Percentiles rank a stretch among this genome's conserved stretches.
Evolutionary conservation across 108 stramenopile genomes (phyloP).

Genomic region (Conticribra weissflogii): DNA sequence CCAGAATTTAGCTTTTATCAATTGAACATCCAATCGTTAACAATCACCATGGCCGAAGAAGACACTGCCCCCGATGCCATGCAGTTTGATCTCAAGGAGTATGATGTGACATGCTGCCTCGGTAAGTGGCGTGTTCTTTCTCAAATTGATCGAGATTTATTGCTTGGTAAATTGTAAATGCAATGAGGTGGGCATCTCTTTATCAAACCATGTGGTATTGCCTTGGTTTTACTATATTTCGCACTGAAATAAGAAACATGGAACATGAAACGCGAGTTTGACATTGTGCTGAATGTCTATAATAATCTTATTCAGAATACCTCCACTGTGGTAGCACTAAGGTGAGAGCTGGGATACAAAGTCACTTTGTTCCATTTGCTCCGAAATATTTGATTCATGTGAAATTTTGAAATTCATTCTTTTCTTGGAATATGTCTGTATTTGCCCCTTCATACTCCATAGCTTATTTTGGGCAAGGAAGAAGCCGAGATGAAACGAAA

Average conservation of each 20-base stretch:
- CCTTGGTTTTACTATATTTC: no score
- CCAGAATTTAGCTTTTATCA: no score
- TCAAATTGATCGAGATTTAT: neutral
- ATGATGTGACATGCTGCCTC: constrained; percentile 16
- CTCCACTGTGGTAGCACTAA: constrained; percentile 3
- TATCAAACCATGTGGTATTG: neutral
- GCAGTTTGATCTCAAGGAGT: constrained; percentile 2
- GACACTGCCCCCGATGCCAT: constrained; percentile 3
- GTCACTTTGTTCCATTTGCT: neutral
- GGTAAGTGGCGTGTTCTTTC: neutral
- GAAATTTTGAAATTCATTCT: neutral
- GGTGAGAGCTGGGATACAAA: neutral
- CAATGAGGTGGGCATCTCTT: neutral
- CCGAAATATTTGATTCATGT: neutral
- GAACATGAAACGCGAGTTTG: neutral
- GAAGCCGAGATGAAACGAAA: constrained; percentile 3
- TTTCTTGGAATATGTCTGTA: neutral
- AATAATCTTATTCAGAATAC: neutral
- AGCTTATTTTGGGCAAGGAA: constrained; percentile 6
- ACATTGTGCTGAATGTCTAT: neutral
- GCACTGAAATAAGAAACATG: no score
- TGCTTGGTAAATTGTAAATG: neutral
- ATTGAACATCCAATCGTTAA: no score
- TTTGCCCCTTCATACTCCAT: no score
- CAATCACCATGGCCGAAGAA: neutral